Percentiles rank a stretch among this genome's conserved stretches.
phyloP scores from a whole-genome alignment of 2,329 filamentous ascomycete species.

The Pyrenophora tritici-repentis region DNA sequence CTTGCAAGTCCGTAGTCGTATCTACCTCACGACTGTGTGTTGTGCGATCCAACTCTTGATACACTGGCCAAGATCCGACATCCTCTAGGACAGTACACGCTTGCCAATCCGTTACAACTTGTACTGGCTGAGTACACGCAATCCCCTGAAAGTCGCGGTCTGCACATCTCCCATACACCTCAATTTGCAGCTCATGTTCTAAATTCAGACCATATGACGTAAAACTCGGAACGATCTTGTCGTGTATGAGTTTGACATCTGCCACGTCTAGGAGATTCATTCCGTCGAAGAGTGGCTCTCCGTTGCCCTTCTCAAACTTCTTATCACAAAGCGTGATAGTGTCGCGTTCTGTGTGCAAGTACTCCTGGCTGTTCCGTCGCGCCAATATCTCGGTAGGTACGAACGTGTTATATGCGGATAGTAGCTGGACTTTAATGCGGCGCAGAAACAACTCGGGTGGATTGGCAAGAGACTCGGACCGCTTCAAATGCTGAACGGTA shows the following conservation, averaged over 20 bases:
- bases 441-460: constrained; percentile 32
- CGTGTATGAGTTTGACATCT: constrained; percentile 11
- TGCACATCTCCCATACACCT: constrained; percentile 34
- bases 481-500: constrained; percentile 29
- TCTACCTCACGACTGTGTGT: neutral
- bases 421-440: constrained; percentile 29
- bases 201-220: constrained; percentile 33
- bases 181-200: constrained; percentile 31
- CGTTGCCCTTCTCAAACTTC: constrained; percentile 20
- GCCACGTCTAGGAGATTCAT: constrained; percentile 17
- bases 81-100: neutral
- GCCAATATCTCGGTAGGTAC: constrained; percentile 16
- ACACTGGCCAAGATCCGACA: constrained; percentile 9
- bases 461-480: constrained; percentile 27
- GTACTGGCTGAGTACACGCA: constrained; percentile 21
- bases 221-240: constrained; percentile 27
- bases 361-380: constrained; percentile 7
- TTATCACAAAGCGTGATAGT: constrained; percentile 23
- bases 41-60: constrained; percentile 18
- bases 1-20: neutral
- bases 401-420: constrained; percentile 19
- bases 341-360: constrained; percentile 10
- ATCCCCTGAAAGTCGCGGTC: constrained; percentile 28
- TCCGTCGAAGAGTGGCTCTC: constrained; percentile 23
- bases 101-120: constrained; percentile 23